Evolutionary conservation across 1,139 yeast species (phyloP).

Genomic region (Diutina siamensis): DNA sequence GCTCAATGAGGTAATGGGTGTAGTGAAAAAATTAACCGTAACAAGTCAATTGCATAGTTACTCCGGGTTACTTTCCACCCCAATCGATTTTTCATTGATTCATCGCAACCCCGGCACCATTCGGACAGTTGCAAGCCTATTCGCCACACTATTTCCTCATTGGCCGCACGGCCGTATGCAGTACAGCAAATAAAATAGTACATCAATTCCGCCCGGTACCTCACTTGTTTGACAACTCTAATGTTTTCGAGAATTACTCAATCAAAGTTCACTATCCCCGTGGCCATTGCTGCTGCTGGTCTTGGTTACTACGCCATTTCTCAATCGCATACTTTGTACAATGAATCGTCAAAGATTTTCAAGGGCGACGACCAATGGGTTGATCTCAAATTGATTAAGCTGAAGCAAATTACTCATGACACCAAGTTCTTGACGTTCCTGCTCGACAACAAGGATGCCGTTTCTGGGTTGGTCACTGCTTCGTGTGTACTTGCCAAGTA

Average conservation of each 20-base stretch:
- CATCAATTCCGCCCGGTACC: too few relatives aligned
- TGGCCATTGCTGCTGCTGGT: slow-evolving; percentile 23
- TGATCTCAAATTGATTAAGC: slow-evolving; percentile 58
- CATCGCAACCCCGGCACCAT: too few relatives aligned
- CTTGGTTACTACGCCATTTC: slow-evolving; percentile 35
- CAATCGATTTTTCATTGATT: too few relatives aligned
- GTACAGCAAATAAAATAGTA: not conserved
- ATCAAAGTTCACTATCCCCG: not conserved
- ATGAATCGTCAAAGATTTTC: slow-evolving; percentile 47
- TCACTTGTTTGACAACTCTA: too few relatives aligned
- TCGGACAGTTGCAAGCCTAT: too few relatives aligned
- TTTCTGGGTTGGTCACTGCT: slow-evolving; percentile 72
- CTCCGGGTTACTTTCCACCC: too few relatives aligned
- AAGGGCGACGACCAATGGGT: slow-evolving; percentile 69
- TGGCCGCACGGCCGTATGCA: not conserved
- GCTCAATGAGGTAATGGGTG: too few relatives aligned
- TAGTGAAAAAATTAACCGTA: too few relatives aligned
- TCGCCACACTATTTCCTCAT: not conserved
- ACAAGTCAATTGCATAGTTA: too few relatives aligned
- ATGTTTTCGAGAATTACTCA: slow-evolving; percentile 3
- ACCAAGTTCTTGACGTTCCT: slow-evolving; percentile 63
- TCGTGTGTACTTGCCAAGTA: slow-evolving; percentile 73
- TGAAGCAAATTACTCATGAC: slow-evolving; percentile 47
- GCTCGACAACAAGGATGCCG: slow-evolving; percentile 55
- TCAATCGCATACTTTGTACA: slow-evolving; percentile 19